Percentiles rank a stretch among this genome's conserved stretches.
Conservation (phyloP, 306 rosid species). For the Hippophae gyantsensis region DNA sequence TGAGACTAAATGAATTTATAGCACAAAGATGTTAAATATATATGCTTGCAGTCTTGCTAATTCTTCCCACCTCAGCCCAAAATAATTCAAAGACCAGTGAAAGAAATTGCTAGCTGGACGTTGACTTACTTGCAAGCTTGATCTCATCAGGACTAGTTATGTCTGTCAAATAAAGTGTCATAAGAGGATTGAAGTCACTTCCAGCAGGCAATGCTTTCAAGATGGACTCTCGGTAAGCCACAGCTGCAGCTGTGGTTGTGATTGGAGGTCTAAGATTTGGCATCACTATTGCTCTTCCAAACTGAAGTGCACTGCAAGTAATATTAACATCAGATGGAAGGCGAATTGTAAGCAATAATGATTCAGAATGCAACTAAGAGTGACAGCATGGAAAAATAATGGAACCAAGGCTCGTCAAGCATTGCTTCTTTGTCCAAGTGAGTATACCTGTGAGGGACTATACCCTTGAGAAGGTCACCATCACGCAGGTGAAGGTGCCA, state of each 20-base stretch:
- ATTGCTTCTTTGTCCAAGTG: neutral
- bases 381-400: neutral
- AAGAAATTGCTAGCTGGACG: neutral
- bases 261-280: slow-evolving; percentile 88
- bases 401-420: too few relatives aligned
- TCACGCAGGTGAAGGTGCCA: slow-evolving; percentile 95
- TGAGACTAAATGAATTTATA: too few relatives aligned
- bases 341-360: neutral
- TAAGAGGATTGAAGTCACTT: slow-evolving; percentile 69
- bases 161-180: slow-evolving; percentile 87
- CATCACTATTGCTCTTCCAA: slow-evolving; percentile 86
- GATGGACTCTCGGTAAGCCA: slow-evolving; percentile 62
- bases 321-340: slow-evolving; percentile 14
- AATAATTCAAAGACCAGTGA: neutral
- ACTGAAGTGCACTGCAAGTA: slow-evolving; percentile 50
- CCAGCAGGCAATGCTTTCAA: slow-evolving; percentile 56
- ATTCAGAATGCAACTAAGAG: neutral
- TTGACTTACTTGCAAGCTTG: slow-evolving; percentile 69
- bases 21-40: too few relatives aligned
- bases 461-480: slow-evolving; percentile 63
- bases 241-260: slow-evolving; percentile 54
- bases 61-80: neutral
- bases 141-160: slow-evolving; percentile 61
- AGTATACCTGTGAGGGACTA: slow-evolving; percentile 57
- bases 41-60: too few relatives aligned